Evolutionary conservation across 1,284 basidiomycete genomes (phyloP), one percentile per base, ranked within the genome.

Genomic region (Ganoderma resinaceum): DNA sequence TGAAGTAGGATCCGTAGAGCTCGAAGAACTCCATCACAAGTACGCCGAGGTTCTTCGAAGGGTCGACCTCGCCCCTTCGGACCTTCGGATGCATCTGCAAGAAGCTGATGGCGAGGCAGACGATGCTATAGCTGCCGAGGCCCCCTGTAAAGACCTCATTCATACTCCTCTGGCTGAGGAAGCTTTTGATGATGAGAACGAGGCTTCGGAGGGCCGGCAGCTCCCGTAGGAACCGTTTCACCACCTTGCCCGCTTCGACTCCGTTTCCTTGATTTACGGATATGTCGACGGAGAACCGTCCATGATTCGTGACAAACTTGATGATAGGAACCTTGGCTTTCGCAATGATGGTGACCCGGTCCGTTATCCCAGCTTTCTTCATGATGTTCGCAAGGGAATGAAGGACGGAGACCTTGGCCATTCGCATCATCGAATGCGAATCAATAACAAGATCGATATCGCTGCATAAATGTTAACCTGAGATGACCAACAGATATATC

Each of bases 101-200:
- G 79, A 99, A 99, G 78, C 91, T 95, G 74, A 99, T 89, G 16
- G 93, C 95, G 69, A 99, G 82, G 78, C 95, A 97, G 66, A 98
- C 96, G 72, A 98, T 95, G 71, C 93, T 92, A 79, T 98, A 99
- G 77, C 94, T 96, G 11, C 97, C 97, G 20, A 99, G 81, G 0
- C 98, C 97, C 12, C 98, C 97, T 0, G 93, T 95, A 79, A 92
- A 99, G 16, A 99, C 97, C 80, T 99, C 97, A 79, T 98, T 99
- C 95, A 99, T 95, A 33, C 89, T 91, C 46, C 97, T 85, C 78
- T 98, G 95, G 72, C 87, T 89, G 66, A 99, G 85, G 79, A 98
- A 97, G 5, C 92, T 89, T 81, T 99, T 99, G 76, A 94, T 90
- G 70, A 97, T 89, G 77, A 99, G 82, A 33, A 97, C 91, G 42